Base-by-base conservation (phyloP, 106 monocot species). In the Xerophyta viscosa region DNA sequence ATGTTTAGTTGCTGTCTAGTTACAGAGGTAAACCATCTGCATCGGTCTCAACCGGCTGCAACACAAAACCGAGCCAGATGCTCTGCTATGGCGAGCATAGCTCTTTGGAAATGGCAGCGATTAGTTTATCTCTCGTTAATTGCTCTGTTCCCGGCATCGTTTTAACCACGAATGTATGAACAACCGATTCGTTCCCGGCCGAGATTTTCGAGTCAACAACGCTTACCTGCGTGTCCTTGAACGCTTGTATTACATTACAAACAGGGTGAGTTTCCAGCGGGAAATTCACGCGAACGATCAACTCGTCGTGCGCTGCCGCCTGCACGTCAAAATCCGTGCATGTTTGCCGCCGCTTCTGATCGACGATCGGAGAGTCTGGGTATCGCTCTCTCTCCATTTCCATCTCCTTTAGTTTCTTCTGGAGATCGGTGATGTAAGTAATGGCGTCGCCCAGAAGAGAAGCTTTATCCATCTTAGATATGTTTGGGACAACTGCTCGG, bases 401-500 rank as follows among this genome's bases (percentile, higher is more conserved):
- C 61, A 76, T 66, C 43, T 85, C 85, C 59, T 63, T 85, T 24
- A 85, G 48, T 69, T 70, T 85, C 61, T 69, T 85, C 57, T 85
- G 85, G 10, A 83, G 63, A 15, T 83, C 83, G 8, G 71, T 84
- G 20, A 84, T 84, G 50, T 84, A 84, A 10, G 78, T 18, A 26
- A 84, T 84, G 47, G 84, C 84, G 20, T 84, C 84, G 0, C 84
- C 84, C 4, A 84, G 68, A 4, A 83, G 67, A 1, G 83, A 83
- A 17, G 83, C 83, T 45, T 83, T 83, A 45, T 83, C 83, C 83
- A 84, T 84, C 71, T 84, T 84, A 0, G 84, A 84, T 23, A 84
- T 84, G 48, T 84, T 84, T 26, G 84, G 84, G 22, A 84, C 84
- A 10, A 84, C 84, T 2, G 84, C 84, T 46, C 84, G 58, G 22